Conservation (phyloP, 352 stramenopile genomes). For the Paralagenidium karlingii region DNA sequence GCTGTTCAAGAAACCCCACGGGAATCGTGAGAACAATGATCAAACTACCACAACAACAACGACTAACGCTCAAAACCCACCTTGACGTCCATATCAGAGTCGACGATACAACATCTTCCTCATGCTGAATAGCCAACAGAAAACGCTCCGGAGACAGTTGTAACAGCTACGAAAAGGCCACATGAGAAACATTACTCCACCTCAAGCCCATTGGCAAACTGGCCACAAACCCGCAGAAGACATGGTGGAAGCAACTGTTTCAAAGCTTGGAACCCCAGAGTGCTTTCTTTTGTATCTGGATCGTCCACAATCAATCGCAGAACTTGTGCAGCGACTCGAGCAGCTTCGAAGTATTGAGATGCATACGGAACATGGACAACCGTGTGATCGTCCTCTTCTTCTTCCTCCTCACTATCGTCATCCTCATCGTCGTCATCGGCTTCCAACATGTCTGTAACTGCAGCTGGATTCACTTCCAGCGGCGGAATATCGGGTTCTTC, state of each 20-base stretch:
- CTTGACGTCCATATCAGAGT: constrained; percentile 62
- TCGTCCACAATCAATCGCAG: constrained; percentile 41
- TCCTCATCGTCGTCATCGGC: no score
- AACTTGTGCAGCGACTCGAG: constrained; percentile 40
- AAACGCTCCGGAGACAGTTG: constrained; percentile 46
- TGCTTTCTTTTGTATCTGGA: constrained; percentile 16
- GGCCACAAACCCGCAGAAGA: constrained; percentile 40
- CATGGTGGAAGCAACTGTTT: constrained; percentile 70
- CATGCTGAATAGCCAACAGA: constrained; percentile 37
- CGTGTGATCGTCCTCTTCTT: constrained; percentile 9
- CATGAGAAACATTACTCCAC: no score
- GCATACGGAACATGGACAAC: constrained; percentile 12
- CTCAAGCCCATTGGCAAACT: no score
- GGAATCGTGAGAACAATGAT: not conserved
- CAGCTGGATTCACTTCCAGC: no score
- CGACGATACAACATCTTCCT: constrained; percentile 42
- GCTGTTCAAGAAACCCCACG: constrained; percentile 1
- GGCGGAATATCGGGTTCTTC: not conserved
- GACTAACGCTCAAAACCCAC: constrained; percentile 1
- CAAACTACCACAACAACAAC: not conserved
- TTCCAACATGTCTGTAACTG: no score
- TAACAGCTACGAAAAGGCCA: no score
- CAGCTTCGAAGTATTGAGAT: constrained; percentile 31
- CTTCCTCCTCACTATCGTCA: constrained; percentile 8
- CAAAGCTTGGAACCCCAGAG: constrained; percentile 31